These are phyloP conservation scores for Hordeum vulgare DNA, from an alignment of 176 grass and related monocot genomes.

Conservation along the genomic window DNA sequence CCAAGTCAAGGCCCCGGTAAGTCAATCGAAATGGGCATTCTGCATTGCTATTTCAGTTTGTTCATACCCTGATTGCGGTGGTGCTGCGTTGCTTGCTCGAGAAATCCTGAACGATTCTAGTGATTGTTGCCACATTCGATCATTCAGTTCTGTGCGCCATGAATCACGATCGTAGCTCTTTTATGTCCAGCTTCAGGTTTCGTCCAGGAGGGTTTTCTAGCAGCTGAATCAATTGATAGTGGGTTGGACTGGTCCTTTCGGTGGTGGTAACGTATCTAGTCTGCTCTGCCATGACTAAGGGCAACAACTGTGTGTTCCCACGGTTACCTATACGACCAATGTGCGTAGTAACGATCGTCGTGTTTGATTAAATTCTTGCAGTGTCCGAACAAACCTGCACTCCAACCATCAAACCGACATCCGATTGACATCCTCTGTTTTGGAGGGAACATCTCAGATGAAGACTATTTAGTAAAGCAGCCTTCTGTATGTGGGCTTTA, in stretches of 20 bases:
- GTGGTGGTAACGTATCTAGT: neutral
- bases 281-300: neutral
- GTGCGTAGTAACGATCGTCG: too few species aligned
- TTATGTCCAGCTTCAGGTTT: neutral
- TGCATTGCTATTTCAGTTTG: neutral
- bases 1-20: conserved; percentile 11
- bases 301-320: neutral
- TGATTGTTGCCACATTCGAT: neutral
- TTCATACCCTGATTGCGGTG: neutral
- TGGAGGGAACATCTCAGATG: neutral
- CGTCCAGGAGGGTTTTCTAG: neutral
- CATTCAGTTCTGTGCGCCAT: neutral
- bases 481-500: neutral
- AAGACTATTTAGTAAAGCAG: neutral
- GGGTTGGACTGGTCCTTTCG: neutral
- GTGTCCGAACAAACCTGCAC: neutral
- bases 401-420: neutral
- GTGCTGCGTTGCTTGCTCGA: neutral
- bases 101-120: neutral
- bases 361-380: neutral
- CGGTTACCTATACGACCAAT: neutral
- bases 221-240: neutral
- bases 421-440: neutral
- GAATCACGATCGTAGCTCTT: neutral
- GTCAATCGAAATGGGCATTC: neutral